Evolutionary conservation across 1,284 basidiomycete species (phyloP).

Genomic region (Apiotrichum veenhuisii): DNA sequence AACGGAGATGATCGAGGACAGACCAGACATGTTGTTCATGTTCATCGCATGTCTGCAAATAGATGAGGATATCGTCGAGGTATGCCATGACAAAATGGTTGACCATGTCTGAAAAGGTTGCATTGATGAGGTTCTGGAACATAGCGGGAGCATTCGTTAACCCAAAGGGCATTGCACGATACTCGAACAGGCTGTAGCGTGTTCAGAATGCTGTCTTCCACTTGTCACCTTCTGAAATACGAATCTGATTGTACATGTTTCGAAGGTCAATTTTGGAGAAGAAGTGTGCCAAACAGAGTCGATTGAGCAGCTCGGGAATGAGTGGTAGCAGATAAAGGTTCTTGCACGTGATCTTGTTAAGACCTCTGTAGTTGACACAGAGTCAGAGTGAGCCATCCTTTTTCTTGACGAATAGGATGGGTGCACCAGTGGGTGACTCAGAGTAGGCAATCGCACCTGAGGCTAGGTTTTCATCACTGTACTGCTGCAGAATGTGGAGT

Average conservation of each 20-base stretch:
- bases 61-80: slow-evolving; percentile 49
- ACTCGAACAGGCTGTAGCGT: slow-evolving; percentile 48
- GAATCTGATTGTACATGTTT: slow-evolving; percentile 37
- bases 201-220: slow-evolving; percentile 49
- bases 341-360: slow-evolving; percentile 52
- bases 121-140: slow-evolving; percentile 44
- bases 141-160: slow-evolving; percentile 40
- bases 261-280: slow-evolving; percentile 45
- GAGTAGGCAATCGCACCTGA: slow-evolving; percentile 20
- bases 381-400: slow-evolving; percentile 51
- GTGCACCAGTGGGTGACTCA: slow-evolving; percentile 39
- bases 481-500: too few relatives aligned
- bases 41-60: slow-evolving; percentile 50
- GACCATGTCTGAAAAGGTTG: slow-evolving; percentile 29
- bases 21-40: slow-evolving; percentile 28
- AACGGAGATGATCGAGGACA: slow-evolving; percentile 48
- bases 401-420: slow-evolving; percentile 51
- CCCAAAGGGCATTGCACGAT: slow-evolving; percentile 50
- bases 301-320: slow-evolving; percentile 31
- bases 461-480: too few relatives aligned
- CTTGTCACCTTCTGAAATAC: slow-evolving; percentile 33
- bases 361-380: slow-evolving; percentile 52
- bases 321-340: slow-evolving; percentile 36
- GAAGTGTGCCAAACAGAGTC: slow-evolving; percentile 37
- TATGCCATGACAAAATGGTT: slow-evolving; percentile 39